Base-by-base conservation (phyloP, 192 early-diverging fungal species). In the Chytriomyces sp. region DNA sequence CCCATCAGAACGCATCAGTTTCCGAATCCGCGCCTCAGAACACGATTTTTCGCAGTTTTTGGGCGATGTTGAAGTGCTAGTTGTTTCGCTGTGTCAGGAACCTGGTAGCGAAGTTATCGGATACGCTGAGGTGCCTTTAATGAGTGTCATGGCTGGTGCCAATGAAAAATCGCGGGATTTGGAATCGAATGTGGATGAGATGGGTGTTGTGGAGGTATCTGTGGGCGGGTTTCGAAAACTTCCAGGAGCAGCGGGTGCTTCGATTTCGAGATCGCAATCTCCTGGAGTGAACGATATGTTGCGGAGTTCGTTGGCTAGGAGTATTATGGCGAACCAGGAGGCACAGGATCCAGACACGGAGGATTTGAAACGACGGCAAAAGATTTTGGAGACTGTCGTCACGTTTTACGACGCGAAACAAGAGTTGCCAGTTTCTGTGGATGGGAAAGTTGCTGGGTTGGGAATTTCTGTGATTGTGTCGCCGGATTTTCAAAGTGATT, bases 1-100 rank as follows among this genome's bases (percentile, higher is more conserved):
- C 71, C 77, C 87, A 3, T 70, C 86, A 11, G 87, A 90, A 63
- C 66, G 82, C 11, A 74, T 90, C 50, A 83, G 84, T 9, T 79
- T 90, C 45, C 82, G 83, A 7, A 50, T 90, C 20, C 69, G 81
- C 10, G 75, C 79, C 5, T 68, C 77, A 4, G n/a, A 46, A 1
- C 44, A 50, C 7, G 75, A 85, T 45, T 26, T 90, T 10, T 53
- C 46, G 4, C 24, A 26, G 2, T 83, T 86, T 45, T 59, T 89
- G 18, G 24, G 49, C 9, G 83, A 86, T 43, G 46, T 86, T 18
- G 79, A 77, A 20, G 71, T 57, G 6, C 53, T 89, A 0, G 64
- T 72, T 6, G 75, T 89, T 61, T 81, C 86, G 49, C 71, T 89
- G 5, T 84, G 83, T 63, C 10, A 35, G 20, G 80, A 48, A 5